Conservation (phyloP, 1,284 basidiomycete genomes). For the Xerocomus amazonicus region DNA sequence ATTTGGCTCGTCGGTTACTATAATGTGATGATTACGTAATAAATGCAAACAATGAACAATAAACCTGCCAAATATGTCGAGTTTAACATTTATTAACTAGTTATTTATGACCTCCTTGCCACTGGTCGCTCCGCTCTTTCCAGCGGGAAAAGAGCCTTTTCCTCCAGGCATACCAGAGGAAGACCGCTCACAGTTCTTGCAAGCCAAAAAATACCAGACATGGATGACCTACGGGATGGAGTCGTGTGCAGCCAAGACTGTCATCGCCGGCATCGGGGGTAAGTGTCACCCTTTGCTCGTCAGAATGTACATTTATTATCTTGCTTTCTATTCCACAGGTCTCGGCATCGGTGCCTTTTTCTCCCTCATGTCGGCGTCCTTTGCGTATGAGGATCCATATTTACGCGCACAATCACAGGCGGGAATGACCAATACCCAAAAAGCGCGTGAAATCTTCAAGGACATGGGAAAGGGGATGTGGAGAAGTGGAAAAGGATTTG, state of each 20-base stretch:
- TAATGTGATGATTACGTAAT: not conserved
- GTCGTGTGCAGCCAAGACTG: conserved; percentile 81
- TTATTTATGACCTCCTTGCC: conserved; percentile 30
- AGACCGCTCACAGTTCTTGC: conserved; percentile 64
- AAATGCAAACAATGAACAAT: conserved; percentile 17
- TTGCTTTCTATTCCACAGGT: conserved; percentile 43
- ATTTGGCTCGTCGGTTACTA: too few species aligned
- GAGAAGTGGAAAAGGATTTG: conserved; percentile 88
- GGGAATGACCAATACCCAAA: conserved; percentile 63
- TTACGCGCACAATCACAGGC: conserved; percentile 65
- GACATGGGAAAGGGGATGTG: conserved; percentile 96
- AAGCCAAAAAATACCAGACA: conserved; percentile 74
- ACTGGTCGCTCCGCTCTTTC: conserved; percentile 46
- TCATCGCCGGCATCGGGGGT: conserved; percentile 79
- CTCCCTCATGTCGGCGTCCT: conserved; percentile 92
- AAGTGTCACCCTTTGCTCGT: conserved; percentile 30
- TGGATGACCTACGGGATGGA: conserved; percentile 73
- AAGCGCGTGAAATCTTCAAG: conserved; percentile 84
- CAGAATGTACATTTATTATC: not conserved
- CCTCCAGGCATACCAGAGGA: conserved; percentile 81
- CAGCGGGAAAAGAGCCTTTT: conserved; percentile 70
- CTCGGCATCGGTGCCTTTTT: conserved; percentile 94
- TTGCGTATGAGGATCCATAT: conserved; percentile 93
- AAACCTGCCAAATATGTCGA: conserved; percentile 7
- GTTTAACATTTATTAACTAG: not conserved